phyloP scores from a whole-genome alignment of 1,284 basidiomycete species.

The Moesziomyces aphidis region DNA sequence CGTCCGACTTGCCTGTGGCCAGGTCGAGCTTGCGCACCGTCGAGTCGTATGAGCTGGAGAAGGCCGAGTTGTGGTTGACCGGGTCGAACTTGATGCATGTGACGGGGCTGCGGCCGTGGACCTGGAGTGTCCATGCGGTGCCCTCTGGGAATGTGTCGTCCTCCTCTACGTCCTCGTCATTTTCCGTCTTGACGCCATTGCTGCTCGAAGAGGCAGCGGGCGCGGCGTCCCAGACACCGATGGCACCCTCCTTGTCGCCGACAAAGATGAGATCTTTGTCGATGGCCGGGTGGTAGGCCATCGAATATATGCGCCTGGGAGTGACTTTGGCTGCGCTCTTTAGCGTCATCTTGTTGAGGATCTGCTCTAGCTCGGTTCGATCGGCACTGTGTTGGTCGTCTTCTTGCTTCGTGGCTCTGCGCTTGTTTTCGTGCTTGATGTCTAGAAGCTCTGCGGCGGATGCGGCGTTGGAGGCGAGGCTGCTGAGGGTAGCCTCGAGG shows the following conservation, averaged over 20 bases:
- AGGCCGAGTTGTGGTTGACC: conserved; percentile 46
- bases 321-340: conserved; percentile 53
- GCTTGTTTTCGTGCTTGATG: conserved; percentile 34
- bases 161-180: conserved; percentile 34
- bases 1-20: conserved; percentile 31
- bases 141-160: conserved; percentile 32
- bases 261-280: conserved; percentile 64
- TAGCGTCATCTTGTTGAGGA: conserved; percentile 59
- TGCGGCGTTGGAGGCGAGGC: conserved; percentile 19
- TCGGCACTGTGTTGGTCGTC: conserved; percentile 7
- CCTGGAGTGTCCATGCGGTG: conserved; percentile 53
- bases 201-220: conserved; percentile 8
- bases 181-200: conserved; percentile 28
- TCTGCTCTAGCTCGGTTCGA: conserved; percentile 37
- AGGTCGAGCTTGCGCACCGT: conserved; percentile 60
- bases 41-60: conserved; percentile 60
- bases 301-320: conserved; percentile 57
- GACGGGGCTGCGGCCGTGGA: conserved; percentile 58
- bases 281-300: conserved; percentile 57
- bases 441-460: conserved; percentile 32
- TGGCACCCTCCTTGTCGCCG: conserved; percentile 62
- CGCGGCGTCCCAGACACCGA: conserved; percentile 63
- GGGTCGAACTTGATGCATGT: conserved; percentile 65
- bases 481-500: conserved; percentile 29
- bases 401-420: conserved; percentile 5